Evolutionary conservation across 306 rosid genomes (phyloP), one percentile per base, ranked within the genome.

Genomic region (Canavalia gladiata): DNA sequence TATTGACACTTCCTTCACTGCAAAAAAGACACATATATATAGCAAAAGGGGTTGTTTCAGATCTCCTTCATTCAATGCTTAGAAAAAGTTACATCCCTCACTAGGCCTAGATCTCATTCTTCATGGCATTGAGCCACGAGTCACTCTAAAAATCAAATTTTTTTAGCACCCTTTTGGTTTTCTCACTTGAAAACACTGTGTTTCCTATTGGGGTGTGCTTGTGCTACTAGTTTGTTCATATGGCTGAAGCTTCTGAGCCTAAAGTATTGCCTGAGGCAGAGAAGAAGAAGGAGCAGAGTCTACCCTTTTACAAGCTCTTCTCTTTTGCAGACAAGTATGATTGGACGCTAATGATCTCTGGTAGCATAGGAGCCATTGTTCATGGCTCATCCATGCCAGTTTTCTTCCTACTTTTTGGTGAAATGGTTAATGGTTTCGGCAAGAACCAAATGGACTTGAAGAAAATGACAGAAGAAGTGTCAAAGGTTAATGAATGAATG

Each of bases 321-420:
- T 89, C 91, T 43, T 96, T 93, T 66, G 99, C 99, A 12, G 98
- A 96, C 82, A 93, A 90, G 77, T 93, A 80, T 72, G 99, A 96
- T 55, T 89, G 72, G 47, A 54, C 89, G 37, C 91, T 96, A 28
- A 96, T 96, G 99, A 80, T 80, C 80, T 75, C 88, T 2, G 99
- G 99, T 1, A 93, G 94, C 86, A 8, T 96, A 6, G 99, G 99
- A 37, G 99, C 99, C 72, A 80, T 96, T 33, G 52, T 96, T 72
- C 99, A 96, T 80, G 99, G 99, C 80, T 92, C 99, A 7, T 96
- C 99, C 79, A 96, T 93, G 98, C 99, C 99, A 0, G 90, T 96
- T 65, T 96, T 96, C 92, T 96, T 95, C 69, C 93, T 95, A 33
- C 87, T 95, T 29, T 95, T 95, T 54, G 99, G 99, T 70, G 81